These are phyloP conservation scores for Pneumocystis wakefieldiae DNA, from an alignment of 1,139 yeast species.

Conservation along the genomic window DNA sequence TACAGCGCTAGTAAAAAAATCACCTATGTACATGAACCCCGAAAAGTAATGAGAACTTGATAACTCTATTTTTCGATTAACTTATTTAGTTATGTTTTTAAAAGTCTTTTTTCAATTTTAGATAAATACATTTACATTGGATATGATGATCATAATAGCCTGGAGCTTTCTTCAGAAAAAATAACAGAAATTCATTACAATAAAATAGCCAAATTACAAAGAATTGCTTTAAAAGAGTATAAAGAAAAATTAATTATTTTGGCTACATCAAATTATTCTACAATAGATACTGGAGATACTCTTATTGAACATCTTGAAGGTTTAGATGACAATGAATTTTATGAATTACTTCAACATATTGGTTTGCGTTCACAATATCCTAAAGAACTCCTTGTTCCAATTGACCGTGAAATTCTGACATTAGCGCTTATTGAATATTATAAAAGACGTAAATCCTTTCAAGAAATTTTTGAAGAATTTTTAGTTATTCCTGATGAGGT, in stretches of 20 bases:
- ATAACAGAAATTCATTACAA: conserved; percentile 13
- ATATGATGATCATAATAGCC: conserved; percentile 32
- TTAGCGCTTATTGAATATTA: conserved; percentile 16
- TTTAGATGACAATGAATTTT: conserved; percentile 17
- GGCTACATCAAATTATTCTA: conserved; percentile 22
- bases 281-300: conserved; percentile 18
- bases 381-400: neutral
- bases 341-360: conserved; percentile 11
- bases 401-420: conserved; percentile 10
- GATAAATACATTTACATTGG: conserved; percentile 27
- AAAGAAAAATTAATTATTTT: conserved; percentile 19
- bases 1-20: conserved; percentile 12
- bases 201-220: conserved; percentile 18
- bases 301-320: conserved; percentile 20
- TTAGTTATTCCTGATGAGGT: neutral
- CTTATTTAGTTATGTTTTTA: conserved; percentile 2
- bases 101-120: conserved; percentile 17
- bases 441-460: conserved; percentile 7
- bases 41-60: neutral
- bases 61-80: neutral
- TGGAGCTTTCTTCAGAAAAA: conserved; percentile 16
- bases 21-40: conserved; percentile 5
- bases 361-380: neutral
- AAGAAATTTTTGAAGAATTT: conserved; percentile 7
- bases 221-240: conserved; percentile 17